Evolutionary conservation across 257 asterid genomes (phyloP).

Genomic region (Parsonsia alboflavescens): DNA sequence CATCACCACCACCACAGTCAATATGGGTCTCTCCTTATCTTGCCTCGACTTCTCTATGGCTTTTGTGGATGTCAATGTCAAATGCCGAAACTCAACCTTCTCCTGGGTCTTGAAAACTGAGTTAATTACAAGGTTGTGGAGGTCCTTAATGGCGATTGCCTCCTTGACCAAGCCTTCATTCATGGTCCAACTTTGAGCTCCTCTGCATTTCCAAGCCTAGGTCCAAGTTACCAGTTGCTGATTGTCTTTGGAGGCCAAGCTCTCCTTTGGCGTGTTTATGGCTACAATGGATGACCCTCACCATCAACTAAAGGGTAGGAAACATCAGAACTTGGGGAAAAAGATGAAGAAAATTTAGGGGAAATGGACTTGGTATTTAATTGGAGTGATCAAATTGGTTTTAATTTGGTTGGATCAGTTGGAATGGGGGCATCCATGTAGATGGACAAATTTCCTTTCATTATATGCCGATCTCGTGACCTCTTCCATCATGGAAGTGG

Average conservation of each 20-base stretch:
- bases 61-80: slow-evolving; percentile 94
- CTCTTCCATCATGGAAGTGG: no score
- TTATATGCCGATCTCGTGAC: no score
- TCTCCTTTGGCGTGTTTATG: slow-evolving; percentile 75
- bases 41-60: slow-evolving; percentile 81
- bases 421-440: no score
- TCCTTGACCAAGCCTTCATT: slow-evolving; percentile 90
- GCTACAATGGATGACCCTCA: slow-evolving; percentile 45
- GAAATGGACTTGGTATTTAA: no score
- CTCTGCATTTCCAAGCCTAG: slow-evolving; percentile 92
- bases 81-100: slow-evolving; percentile 93
- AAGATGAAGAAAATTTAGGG: slow-evolving; percentile 40
- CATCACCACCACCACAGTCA: slow-evolving; percentile 96
- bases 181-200: slow-evolving; percentile 83
- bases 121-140: slow-evolving; percentile 92
- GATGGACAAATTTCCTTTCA: no score
- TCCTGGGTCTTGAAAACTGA: slow-evolving; percentile 88
- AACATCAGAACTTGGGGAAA: slow-evolving; percentile 77
- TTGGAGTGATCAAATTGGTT: no score
- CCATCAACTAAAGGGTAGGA: no score
- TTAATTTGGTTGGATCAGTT: no score
- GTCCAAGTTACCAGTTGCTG: slow-evolving; percentile 57
- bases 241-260: slow-evolving; percentile 93
- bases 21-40: slow-evolving; percentile 86
- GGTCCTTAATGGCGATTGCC: slow-evolving; percentile 92